Conservation (phyloP, 192 early-diverging fungal species). For the Chytriomyces confervae region DNA sequence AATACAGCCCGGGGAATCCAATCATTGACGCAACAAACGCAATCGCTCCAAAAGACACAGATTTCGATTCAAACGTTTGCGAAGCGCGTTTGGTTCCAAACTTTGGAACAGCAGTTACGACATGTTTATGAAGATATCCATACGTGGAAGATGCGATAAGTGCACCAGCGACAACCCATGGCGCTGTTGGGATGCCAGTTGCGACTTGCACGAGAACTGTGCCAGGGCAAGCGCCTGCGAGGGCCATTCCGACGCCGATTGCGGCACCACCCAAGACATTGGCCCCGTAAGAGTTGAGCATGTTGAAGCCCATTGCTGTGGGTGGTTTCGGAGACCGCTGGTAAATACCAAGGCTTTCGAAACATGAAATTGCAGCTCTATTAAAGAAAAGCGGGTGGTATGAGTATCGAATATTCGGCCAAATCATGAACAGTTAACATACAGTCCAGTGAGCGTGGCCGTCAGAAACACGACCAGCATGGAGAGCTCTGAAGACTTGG, state of each 20-base stretch:
- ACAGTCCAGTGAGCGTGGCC: conserved; percentile 36
- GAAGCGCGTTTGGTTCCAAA: conserved; percentile 6
- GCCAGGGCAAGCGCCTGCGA: conserved; percentile 46
- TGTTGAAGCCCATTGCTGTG: neutral
- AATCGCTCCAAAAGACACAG: neutral
- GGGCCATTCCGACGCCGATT: conserved; percentile 41
- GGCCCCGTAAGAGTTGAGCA: neutral
- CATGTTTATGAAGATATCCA: conserved; percentile 28
- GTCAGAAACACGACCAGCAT: conserved; percentile 49
- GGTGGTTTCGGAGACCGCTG: conserved; percentile 31
- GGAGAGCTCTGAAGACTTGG: neutral
- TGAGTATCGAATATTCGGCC: neutral
- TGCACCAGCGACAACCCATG: conserved; percentile 25
- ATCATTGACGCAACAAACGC: neutral
- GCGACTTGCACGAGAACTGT: conserved; percentile 43
- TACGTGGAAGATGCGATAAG: conserved; percentile 27
- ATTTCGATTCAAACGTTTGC: neutral
- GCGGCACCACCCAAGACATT: conserved; percentile 40
- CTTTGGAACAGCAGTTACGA: neutral
- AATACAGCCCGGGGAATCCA: conserved; percentile 15
- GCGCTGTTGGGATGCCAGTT: conserved; percentile 28
- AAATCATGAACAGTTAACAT: neutral
- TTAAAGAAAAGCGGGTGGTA: neutral
- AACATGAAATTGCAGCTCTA: conserved; percentile 23
- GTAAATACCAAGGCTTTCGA: conserved; percentile 26